Evolutionary conservation across 2,329 filamentous ascomycete species (phyloP), one percentile per base, ranked within the genome.

Genomic region (Camptophora hylomeconis): DNA sequence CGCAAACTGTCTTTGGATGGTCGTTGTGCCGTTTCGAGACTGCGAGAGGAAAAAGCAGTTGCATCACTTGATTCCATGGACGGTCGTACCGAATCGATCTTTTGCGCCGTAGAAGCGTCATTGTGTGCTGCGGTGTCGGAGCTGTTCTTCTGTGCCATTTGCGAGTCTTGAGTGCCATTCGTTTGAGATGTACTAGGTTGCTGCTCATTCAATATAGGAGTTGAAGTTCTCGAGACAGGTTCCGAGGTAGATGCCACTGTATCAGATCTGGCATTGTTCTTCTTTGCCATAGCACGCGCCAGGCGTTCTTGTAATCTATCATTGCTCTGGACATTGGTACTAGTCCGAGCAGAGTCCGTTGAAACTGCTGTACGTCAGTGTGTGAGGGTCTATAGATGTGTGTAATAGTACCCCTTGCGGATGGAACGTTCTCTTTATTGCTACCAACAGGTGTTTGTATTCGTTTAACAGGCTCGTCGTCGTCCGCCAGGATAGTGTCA

Each of bases 221-320:
- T 75, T 39, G 65, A 57, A 14, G 63, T 57, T 28, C 67, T 55
- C n/a, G 67, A 68, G 4, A 63, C 54, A 13, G 59, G 44, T 17
- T 60, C 62, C 25, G 64, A 65, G 5, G 62, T 60, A 15, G 65
- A 54, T 38, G 58, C 53, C 31, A 55, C 60, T 13, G 55, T 58
- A 16, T 58, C 61, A 17, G 60, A 48, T 30, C 59, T 62, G 20
- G 54, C 50, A 2, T 59, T 51, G 33, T 66, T 69, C 47, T 79
- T 82, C 35, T 77, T 77, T 3, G 77, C 82, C 45, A 94, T 72
- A 17, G 86, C 89, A 48, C 82, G 81, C 17, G 87, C 87, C 36
- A 98, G 65, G 37, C 84, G 71, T 51, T 93, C 86, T 50, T 94
- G 86, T 23, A 98, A 63, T 29, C 84, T 73, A 45, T 92, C 84